Evolutionary conservation across 2,329 filamentous ascomycete genomes (phyloP).

Genomic region (Aureobasidium sp.): DNA sequence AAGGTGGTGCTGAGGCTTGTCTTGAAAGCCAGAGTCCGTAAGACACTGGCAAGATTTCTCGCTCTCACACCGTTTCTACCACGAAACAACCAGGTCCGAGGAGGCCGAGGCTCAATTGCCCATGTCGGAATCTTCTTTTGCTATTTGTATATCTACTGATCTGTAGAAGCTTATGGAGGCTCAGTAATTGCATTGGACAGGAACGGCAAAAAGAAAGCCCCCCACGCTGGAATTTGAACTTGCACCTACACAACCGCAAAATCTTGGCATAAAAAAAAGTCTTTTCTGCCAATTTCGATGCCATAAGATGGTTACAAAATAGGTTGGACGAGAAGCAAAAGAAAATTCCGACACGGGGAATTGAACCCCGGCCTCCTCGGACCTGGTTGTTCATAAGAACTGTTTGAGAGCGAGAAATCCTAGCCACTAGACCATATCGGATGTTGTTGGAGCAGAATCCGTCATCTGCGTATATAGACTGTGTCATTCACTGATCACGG

Average conservation of each 20-base stretch:
- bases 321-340: not conserved
- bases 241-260: not conserved
- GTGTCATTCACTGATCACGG: too few species aligned
- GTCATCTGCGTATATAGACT: not conserved
- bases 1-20: not conserved
- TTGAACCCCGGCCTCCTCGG: slow-evolving; percentile 9
- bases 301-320: not conserved
- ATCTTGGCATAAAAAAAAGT: not conserved
- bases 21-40: not conserved
- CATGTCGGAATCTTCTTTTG: too few species aligned
- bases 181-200: too few species aligned
- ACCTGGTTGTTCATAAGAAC: not conserved
- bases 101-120: too few species aligned
- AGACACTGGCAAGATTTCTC: too few species aligned
- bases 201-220: not conserved
- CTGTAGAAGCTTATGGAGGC: too few species aligned
- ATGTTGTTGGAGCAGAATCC: not conserved
- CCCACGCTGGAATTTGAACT: not conserved
- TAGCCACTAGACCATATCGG: slow-evolving; percentile 1
- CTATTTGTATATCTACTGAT: too few species aligned
- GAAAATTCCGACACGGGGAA: slow-evolving; percentile 1
- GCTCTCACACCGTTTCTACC: too few species aligned
- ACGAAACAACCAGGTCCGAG: too few species aligned
- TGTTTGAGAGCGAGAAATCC: not conserved
- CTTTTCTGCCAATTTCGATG: not conserved